Evolutionary conservation across 306 rosid genomes (phyloP).

Genomic region (Neltuma alba): DNA sequence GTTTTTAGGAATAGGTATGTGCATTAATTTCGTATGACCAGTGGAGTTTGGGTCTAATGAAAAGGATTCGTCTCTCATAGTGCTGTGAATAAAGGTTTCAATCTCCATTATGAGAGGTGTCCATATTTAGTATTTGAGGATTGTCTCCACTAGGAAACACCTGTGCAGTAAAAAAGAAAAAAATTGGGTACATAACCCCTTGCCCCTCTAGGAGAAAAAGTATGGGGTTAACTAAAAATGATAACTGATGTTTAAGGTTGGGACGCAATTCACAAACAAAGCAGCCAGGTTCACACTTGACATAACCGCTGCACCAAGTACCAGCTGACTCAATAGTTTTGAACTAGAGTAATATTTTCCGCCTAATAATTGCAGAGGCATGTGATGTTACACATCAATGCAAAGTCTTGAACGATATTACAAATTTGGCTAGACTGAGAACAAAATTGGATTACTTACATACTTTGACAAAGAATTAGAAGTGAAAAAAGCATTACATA

Average conservation of each 20-base stretch:
- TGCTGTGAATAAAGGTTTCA: too few species aligned
- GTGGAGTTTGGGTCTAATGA: too few species aligned
- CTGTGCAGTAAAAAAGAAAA: too few species aligned
- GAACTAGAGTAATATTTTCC: neutral
- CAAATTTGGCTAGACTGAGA: constrained; percentile 13
- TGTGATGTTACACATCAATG: constrained; percentile 7
- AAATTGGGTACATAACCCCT: too few species aligned
- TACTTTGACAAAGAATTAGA: neutral
- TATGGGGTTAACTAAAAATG: too few species aligned
- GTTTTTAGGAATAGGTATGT: neutral
- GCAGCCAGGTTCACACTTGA: neutral
- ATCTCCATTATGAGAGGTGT: too few species aligned
- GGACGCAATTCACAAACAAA: too few species aligned
- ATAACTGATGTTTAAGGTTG: too few species aligned
- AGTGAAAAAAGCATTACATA: neutral
- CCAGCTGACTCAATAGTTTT: neutral
- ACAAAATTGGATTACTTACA: neutral
- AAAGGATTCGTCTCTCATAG: too few species aligned
- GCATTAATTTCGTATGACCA: neutral
- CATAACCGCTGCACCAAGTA: neutral
- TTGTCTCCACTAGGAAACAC: too few species aligned
- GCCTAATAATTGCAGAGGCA: neutral
- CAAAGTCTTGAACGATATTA: constrained; percentile 1
- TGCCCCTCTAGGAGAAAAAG: too few species aligned
- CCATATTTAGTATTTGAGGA: too few species aligned